phyloP scores from a whole-genome alignment of 352 stramenopile species.

The Phytophthora podocarpi region DNA sequence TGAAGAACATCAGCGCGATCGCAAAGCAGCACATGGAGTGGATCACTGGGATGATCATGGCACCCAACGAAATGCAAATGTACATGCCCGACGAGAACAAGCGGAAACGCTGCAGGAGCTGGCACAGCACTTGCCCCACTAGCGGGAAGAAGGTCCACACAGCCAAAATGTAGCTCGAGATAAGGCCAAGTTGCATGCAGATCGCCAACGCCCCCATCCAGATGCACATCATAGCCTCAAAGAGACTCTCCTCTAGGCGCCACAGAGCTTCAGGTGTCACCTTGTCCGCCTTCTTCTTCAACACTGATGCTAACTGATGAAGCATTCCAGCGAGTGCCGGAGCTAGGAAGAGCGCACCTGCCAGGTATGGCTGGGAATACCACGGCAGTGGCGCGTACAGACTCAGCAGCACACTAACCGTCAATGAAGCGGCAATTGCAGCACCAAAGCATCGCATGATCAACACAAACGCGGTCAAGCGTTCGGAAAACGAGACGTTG shows the following conservation, averaged over 20 bases:
- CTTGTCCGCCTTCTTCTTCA: constrained; percentile 33
- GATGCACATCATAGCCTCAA: constrained; percentile 57
- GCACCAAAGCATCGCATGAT: constrained; percentile 42
- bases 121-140: constrained; percentile 49
- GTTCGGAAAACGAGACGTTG: constrained; percentile 44
- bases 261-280: constrained; percentile 41
- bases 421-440: constrained; percentile 42
- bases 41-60: constrained; percentile 61
- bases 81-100: constrained; percentile 51
- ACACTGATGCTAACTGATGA: constrained; percentile 43
- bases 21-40: constrained; percentile 62
- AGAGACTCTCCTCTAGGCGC: constrained; percentile 65
- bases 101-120: constrained; percentile 39
- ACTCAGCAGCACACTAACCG: constrained; percentile 53
- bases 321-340: constrained; percentile 63
- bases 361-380: constrained; percentile 67
- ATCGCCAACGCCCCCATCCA: constrained; percentile 46
- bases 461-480: constrained; percentile 44
- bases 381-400: constrained; percentile 71
- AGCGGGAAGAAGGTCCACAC: constrained; percentile 73
- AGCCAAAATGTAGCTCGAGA: constrained; percentile 68
- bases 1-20: constrained; percentile 75
- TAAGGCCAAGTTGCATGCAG: constrained; percentile 45
- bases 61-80: constrained; percentile 52
- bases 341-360: constrained; percentile 44